Evolutionary conservation across 2,329 filamentous ascomycete species (phyloP).

Genomic region (Sphaerulina musiva): DNA sequence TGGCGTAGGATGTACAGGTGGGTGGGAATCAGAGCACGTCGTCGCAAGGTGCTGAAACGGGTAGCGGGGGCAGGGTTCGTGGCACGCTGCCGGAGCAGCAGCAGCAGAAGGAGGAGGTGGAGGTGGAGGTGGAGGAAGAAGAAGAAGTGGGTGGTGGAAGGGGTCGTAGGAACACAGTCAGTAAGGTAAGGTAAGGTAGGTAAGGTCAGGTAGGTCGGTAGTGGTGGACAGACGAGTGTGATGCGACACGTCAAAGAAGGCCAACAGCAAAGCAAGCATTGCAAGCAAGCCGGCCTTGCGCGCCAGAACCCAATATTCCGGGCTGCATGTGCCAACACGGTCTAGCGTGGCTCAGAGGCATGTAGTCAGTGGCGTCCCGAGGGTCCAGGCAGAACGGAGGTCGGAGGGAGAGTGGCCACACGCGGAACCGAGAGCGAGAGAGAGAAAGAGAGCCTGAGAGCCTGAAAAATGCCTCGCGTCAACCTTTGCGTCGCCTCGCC

Average conservation of each 20-base stretch:
- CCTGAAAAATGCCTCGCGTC: not conserved
- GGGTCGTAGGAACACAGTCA: too few species aligned
- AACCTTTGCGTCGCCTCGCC: not conserved
- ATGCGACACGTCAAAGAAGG: not conserved
- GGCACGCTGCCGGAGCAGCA: too few species aligned
- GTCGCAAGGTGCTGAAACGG: too few species aligned
- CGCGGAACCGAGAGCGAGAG: not conserved
- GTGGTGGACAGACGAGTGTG: not conserved
- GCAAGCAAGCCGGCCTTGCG: not conserved
- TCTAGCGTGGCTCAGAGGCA: slow-evolving; percentile 1
- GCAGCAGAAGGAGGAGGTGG: not conserved
- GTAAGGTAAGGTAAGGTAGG: too few species aligned
- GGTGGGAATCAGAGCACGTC: too few species aligned
- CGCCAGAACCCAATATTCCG: not conserved
- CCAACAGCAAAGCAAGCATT: not conserved
- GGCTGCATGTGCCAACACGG: not conserved
- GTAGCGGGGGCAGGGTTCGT: too few species aligned
- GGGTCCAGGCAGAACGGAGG: not conserved
- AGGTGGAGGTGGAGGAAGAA: not conserved
- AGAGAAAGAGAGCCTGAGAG: too few species aligned
- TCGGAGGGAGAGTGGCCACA: not conserved
- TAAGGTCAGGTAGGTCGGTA: too few species aligned
- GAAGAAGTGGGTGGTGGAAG: not conserved
- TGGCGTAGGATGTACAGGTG: too few species aligned
- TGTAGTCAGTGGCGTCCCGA: slow-evolving; percentile 6